Evolutionary conservation across 2,329 filamentous ascomycete genomes (phyloP).

Genomic region (Hypoxylon sp.): DNA sequence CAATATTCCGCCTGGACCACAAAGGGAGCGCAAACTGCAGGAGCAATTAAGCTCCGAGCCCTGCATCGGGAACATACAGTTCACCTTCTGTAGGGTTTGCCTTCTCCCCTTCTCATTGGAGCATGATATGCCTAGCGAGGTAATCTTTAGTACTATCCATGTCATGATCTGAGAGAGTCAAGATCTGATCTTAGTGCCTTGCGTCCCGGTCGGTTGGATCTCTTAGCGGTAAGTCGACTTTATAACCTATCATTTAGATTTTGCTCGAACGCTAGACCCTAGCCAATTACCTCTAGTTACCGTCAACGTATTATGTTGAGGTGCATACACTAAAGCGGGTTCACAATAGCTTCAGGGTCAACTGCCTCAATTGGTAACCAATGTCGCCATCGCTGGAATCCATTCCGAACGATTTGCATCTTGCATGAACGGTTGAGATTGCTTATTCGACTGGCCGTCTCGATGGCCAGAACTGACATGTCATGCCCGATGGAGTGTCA

Average conservation of each 20-base stretch:
- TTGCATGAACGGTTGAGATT: conserved; percentile 24
- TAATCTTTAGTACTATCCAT: conserved; percentile 13
- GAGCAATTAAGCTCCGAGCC: conserved; percentile 36
- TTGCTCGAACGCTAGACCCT: conserved; percentile 1
- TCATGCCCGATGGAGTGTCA: conserved; percentile 10
- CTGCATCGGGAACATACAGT: conserved; percentile 35
- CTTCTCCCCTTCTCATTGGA: conserved; percentile 22
- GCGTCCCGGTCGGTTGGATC: conserved; percentile 25
- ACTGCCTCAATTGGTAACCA: conserved; percentile 21
- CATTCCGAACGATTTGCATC: conserved; percentile 11
- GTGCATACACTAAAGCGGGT: conserved; percentile 23
- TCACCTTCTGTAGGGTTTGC: conserved; percentile 5
- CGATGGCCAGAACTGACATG: conserved; percentile 12
- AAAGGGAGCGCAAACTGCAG: conserved; percentile 19
- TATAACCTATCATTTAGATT: conserved; percentile 8
- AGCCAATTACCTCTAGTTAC: conserved; percentile 14
- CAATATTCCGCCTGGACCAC: conserved; percentile 26
- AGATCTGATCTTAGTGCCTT: conserved; percentile 19
- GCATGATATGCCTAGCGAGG: conserved; percentile 11
- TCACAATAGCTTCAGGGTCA: conserved; percentile 30
- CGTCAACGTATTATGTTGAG: conserved; percentile 7
- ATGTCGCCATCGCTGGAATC: conserved; percentile 6
- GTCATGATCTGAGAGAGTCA: conserved; percentile 10
- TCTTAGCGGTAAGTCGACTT: conserved; percentile 14
- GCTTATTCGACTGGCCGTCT: conserved; percentile 25